A percentile compares a stretch with the other conserved stretches of the same genome.
Conservation (phyloP, 768 basidiomycete genomes). For the Scleroderma bovista region DNA sequence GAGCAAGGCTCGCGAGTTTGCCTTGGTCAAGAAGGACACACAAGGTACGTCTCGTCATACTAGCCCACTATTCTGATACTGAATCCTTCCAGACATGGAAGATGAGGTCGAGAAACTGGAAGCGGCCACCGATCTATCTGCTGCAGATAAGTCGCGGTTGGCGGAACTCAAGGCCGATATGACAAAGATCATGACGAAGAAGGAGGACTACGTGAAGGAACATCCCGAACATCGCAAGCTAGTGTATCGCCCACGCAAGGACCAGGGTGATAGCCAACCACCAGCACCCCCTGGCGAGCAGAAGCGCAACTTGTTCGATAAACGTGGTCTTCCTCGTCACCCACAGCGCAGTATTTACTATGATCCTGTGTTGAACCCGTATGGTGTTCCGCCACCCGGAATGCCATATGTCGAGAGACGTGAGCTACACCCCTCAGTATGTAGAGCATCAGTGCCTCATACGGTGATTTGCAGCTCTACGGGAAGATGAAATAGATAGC, state of each 20-base stretch:
- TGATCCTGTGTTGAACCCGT: conserved; percentile 90
- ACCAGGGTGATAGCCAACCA: conserved; percentile 37
- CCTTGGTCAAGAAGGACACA: conserved; percentile 94
- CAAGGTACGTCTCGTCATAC: conserved; percentile 43
- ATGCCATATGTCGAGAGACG: conserved; percentile 93
- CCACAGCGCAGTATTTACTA: conserved; percentile 93
- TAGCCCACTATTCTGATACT: conserved; percentile 3
- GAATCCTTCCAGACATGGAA: conserved; percentile 59
- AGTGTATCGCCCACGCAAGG: conserved; percentile 61
- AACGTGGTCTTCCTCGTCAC: conserved; percentile 80
- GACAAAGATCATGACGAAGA: conserved; percentile 75
- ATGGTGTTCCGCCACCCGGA: conserved; percentile 89
- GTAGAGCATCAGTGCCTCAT: neutral
- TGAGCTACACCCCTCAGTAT: conserved; percentile 36
- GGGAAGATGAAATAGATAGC: conserved; percentile 57
- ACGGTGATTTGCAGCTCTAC: conserved; percentile 39
- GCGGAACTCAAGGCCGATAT: conserved; percentile 71
- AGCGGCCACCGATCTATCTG: conserved; percentile 35
- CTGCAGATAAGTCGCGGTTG: conserved; percentile 61
- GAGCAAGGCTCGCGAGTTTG: conserved; percentile 76
- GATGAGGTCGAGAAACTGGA: conserved; percentile 72
- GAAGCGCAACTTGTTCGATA: conserved; percentile 70
- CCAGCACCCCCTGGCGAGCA: conserved; percentile 34
- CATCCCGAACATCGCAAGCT: conserved; percentile 89
- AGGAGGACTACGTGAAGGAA: conserved; percentile 86